Conservation (phyloP, 768 basidiomycete genomes). For the Mycena rebaudengoi region DNA sequence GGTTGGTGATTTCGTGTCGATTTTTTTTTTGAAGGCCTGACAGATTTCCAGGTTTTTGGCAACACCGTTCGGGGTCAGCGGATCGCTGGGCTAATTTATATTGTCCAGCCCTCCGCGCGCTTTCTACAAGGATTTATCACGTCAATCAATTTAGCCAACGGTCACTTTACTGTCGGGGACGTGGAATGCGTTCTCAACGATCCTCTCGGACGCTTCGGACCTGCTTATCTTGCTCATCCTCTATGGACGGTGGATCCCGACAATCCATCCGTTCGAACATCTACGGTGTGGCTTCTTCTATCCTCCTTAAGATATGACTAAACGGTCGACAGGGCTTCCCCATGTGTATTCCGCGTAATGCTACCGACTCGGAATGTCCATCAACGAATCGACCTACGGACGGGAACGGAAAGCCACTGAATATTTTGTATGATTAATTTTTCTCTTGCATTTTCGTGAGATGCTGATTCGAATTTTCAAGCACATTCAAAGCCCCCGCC, state of each 20-base stretch:
- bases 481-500: constrained; percentile 11
- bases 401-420: background rate
- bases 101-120: background rate
- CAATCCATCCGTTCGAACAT: constrained; percentile 26
- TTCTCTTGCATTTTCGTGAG: background rate
- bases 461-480: background rate
- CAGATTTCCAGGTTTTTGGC: background rate
- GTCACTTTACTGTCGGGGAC: background rate
- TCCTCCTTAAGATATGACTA: constrained; percentile 6
- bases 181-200: constrained; percentile 5
- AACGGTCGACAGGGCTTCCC: constrained; percentile 16
- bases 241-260: constrained; percentile 31
- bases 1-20: background rate
- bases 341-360: constrained; percentile 19
- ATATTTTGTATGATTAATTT: background rate
- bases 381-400: background rate
- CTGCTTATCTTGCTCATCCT: background rate
- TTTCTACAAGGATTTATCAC: constrained; percentile 5
- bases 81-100: constrained; percentile 6
- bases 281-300: constrained; percentile 27
- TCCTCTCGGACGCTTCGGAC: background rate
- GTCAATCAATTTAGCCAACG: background rate
- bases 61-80: background rate
- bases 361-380: constrained; percentile 8
- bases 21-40: background rate